Conservation (phyloP, 164 flowering plant species). For the Saururus chinensis region DNA sequence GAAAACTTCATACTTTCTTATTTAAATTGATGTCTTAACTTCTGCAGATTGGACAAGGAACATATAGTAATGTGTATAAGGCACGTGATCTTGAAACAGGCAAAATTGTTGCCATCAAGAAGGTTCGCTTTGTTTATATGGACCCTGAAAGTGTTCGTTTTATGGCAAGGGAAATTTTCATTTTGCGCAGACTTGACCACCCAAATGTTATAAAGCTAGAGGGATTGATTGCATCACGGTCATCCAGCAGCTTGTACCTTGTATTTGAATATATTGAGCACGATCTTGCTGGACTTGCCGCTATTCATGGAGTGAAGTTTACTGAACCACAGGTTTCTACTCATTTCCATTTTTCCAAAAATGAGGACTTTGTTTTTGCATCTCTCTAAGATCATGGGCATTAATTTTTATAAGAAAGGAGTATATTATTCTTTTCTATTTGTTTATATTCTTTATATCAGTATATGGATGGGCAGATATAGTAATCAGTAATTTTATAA, state of each 20-base stretch:
- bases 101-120: constrained; percentile 74
- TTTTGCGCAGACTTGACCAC: constrained; percentile 75
- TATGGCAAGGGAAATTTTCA: constrained; percentile 82
- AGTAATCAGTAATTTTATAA: too few relatives aligned
- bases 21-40: neutral
- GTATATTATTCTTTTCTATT: too few relatives aligned
- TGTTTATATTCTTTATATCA: too few relatives aligned
- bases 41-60: constrained; percentile 91
- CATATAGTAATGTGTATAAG: constrained; percentile 77
- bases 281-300: constrained; percentile 80
- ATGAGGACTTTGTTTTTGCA: too few relatives aligned
- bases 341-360: neutral
- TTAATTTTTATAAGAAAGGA: too few relatives aligned
- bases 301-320: constrained; percentile 47
- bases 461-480: too few relatives aligned
- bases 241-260: constrained; percentile 71
- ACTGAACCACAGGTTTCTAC: constrained; percentile 63
- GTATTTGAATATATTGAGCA: constrained; percentile 87
- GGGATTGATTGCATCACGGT: constrained; percentile 62
- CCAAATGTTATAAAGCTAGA: constrained; percentile 84
- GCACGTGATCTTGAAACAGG: constrained; percentile 83
- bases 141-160: constrained; percentile 93
- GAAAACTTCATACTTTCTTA: neutral
- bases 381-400: too few relatives aligned
- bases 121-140: constrained; percentile 78